These are phyloP conservation scores for Austroboletus rostrupii DNA, from an alignment of 1,284 basidiomycete species.

Conservation along the genomic window DNA sequence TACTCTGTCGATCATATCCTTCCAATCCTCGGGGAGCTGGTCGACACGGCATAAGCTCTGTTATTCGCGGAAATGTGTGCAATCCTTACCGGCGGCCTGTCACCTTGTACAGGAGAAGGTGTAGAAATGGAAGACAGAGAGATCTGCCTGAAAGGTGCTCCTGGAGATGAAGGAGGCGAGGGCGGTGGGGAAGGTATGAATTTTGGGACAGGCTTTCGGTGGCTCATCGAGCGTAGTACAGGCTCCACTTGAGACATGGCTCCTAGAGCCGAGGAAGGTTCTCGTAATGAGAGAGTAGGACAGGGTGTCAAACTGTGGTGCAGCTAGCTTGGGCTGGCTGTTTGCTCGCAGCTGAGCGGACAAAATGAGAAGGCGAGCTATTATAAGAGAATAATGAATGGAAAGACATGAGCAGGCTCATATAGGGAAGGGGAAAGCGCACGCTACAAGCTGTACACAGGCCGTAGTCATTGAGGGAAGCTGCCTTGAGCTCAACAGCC, in stretches of 20 bases:
- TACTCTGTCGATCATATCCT: conserved; percentile 40
- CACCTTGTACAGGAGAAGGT: conserved; percentile 25
- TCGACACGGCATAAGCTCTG: conserved; percentile 10
- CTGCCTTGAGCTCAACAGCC: conserved; percentile 35
- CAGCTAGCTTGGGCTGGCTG: conserved; percentile 12
- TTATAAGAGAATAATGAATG: conserved; percentile 32
- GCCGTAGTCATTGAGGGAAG: conserved; percentile 32
- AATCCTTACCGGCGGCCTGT: conserved; percentile 44
- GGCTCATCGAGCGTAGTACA: conserved; percentile 44
- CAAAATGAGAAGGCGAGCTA: conserved; percentile 29
- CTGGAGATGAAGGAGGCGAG: conserved; percentile 35
- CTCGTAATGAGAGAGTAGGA: conserved; percentile 8
- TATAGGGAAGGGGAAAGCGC: conserved; percentile 28
- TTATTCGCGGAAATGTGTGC: background rate
- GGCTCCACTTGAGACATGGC: conserved; percentile 28
- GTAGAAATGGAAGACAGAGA: conserved; percentile 27
- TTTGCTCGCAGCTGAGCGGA: conserved; percentile 26
- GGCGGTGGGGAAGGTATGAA: conserved; percentile 59
- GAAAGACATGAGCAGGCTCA: conserved; percentile 24
- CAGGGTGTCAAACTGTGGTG: conserved; percentile 7
- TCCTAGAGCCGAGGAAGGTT: conserved; percentile 1
- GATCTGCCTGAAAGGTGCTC: conserved; percentile 29
- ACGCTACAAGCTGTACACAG: conserved; percentile 32
- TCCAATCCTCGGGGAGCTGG: conserved; percentile 52
- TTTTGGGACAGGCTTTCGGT: conserved; percentile 62